Base-by-base conservation (phyloP, 768 basidiomycete species). In the Boletus subcaerulescens region DNA sequence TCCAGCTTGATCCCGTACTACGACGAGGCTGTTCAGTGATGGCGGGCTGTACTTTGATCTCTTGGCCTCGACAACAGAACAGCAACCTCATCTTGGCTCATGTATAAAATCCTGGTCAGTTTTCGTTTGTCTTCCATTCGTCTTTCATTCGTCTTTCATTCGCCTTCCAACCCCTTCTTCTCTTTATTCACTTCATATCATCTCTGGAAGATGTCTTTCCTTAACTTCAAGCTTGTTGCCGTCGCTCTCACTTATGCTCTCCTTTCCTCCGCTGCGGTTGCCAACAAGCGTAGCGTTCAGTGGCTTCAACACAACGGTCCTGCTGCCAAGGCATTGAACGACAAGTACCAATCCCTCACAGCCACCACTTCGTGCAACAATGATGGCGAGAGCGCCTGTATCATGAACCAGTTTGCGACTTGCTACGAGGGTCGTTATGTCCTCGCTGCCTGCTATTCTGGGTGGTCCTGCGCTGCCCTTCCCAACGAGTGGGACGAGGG, bases 261-360 rank as follows among this genome's bases (percentile, higher is more conserved):
- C 55, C 53, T 66, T 14, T 39, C 44, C 18, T 65, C 65, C 5
- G 64, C 61, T 17, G 65, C 62, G 20, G 53, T 60, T 33, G 40
- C 62, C 22, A 41, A 53, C 31, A 59, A 41, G 43, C 65, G 65
- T 51, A 59, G 55, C 39, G 12, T 36, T 18, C 35, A 60, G 41
- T 66, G 52, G 55, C 58, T 66, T 9, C 65, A 66, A 48, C 54
- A 66, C 29, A 66, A 66, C n/a, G 65, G 62, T 1, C 62, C 62
- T 45, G 62, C 62, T 43, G 65, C 65, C 4, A 57, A 66, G 38
- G 60, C 58, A 12, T 45, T 66, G 46, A 66, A 66, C 32, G 62
- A 60, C 20, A 52, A 66, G 38, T 66, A 66, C 26, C 20, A n/a
- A 2, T 20, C 45, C 3, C 42, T 66, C 35, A 61, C 59, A 1